Evolutionary conservation across 2,329 filamentous ascomycete species (phyloP).

Genomic region (Xylariaceae sp.): DNA sequence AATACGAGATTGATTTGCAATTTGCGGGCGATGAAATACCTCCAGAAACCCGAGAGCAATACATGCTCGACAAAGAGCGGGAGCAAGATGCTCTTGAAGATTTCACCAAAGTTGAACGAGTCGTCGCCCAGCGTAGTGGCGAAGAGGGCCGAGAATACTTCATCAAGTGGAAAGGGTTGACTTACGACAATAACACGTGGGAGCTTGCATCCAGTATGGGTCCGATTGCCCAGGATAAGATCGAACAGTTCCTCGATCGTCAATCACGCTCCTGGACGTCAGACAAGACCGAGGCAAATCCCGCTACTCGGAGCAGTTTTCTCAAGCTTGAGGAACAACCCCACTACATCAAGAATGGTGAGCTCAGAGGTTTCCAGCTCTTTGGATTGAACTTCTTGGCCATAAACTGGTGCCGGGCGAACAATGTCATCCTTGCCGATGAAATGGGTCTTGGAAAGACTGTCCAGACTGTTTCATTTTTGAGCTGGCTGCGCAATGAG

Average conservation of each 20-base stretch:
- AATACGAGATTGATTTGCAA: constrained; percentile 73
- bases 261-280: constrained; percentile 77
- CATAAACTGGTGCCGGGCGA: constrained; percentile 90
- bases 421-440: constrained; percentile 95
- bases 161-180: constrained; percentile 94
- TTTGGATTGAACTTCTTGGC: constrained; percentile 92
- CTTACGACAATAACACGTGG: constrained; percentile 95
- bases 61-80: constrained; percentile 89
- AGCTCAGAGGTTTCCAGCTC: constrained; percentile 89
- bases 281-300: constrained; percentile 71
- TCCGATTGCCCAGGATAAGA: constrained; percentile 77
- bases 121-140: constrained; percentile 78
- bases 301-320: constrained; percentile 69
- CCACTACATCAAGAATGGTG: constrained; percentile 75
- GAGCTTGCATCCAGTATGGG: constrained; percentile 73
- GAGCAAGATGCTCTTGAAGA: constrained; percentile 85
- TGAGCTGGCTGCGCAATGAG: constrained; percentile 93
- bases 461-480: constrained; percentile 92
- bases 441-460: constrained; percentile 99
- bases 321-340: constrained; percentile 76
- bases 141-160: constrained; percentile 84
- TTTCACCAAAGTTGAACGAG: constrained; percentile 86
- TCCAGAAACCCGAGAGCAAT: constrained; percentile 86
- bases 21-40: constrained; percentile 70
- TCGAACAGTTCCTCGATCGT: constrained; percentile 86